Conservation (phyloP, 441 rosid species). For the Breynia disticha region DNA sequence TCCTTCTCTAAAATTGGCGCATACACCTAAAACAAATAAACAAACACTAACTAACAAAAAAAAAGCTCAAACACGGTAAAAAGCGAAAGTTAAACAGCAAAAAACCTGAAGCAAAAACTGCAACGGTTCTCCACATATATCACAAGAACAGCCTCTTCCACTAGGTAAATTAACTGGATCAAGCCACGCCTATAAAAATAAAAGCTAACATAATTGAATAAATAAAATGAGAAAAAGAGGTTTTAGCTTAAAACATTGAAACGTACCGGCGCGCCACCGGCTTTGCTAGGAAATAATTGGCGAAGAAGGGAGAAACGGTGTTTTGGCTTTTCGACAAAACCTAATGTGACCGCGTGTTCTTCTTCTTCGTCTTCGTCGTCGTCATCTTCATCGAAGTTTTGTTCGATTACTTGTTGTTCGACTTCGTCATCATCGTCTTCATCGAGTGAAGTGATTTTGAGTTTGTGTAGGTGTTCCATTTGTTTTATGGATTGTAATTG, state of each 20-base stretch:
- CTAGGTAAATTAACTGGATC: conserved; percentile 73
- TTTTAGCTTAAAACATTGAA: too few species aligned
- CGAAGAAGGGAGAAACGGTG: conserved; percentile 52
- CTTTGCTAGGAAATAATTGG: conserved; percentile 70
- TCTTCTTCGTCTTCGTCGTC: conserved; percentile 50
- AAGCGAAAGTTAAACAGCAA: not conserved
- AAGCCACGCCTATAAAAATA: conserved; percentile 59
- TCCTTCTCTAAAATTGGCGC: conserved; percentile 57
- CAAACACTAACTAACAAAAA: not conserved
- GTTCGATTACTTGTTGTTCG: conserved; percentile 16
- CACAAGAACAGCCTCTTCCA: conserved; percentile 52
- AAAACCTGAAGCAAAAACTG: conserved; percentile 74
- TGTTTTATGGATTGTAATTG: too few species aligned
- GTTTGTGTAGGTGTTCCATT: conserved; percentile 37
- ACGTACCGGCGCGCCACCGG: conserved; percentile 73
- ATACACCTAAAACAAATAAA: conserved; percentile 39
- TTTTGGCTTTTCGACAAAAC: conserved; percentile 57
- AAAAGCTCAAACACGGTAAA: not conserved
- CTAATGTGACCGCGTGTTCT: conserved; percentile 43
- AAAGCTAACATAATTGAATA: too few species aligned
- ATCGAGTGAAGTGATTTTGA: conserved; percentile 41
- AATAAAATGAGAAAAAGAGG: too few species aligned
- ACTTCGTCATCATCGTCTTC: conserved; percentile 29
- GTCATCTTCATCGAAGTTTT: conserved; percentile 33
- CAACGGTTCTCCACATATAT: conserved; percentile 63